These are phyloP conservation scores for Calonectria crousiana DNA, from an alignment of 2,329 filamentous ascomycete species.

Conservation along the genomic window DNA sequence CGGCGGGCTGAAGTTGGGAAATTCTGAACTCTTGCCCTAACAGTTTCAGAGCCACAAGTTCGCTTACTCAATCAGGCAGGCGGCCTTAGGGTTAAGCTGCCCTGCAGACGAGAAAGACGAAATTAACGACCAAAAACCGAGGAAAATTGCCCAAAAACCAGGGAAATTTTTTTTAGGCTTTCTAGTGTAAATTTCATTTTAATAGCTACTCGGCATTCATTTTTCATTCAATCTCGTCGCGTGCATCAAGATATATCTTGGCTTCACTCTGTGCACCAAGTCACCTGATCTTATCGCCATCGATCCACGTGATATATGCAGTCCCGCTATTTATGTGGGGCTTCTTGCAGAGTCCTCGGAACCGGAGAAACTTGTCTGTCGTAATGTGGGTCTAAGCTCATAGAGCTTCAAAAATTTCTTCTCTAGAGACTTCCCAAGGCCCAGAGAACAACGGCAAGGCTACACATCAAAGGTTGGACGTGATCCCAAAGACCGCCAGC, in stretches of 20 bases:
- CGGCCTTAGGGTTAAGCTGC: constrained; percentile 56
- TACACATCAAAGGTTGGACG: constrained; percentile 47
- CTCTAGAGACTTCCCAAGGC: constrained; percentile 41
- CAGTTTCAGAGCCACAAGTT: constrained; percentile 53
- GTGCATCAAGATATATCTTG: constrained; percentile 3
- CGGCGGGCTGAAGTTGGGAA: constrained; percentile 60
- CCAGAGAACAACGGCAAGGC: constrained; percentile 44
- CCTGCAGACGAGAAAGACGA: constrained; percentile 43
- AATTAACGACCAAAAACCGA: constrained; percentile 18
- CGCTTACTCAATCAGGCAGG: constrained; percentile 57
- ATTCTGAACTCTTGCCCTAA: constrained; percentile 62
- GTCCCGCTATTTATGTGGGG: constrained; percentile 8
- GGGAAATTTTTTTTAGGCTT: not conserved
- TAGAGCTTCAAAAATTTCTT: constrained; percentile 56
- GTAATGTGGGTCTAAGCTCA: constrained; percentile 42
- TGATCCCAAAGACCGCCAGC: constrained; percentile 44
- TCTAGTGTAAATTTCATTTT: rapidly evolving
- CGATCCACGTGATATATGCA: constrained; percentile 38
- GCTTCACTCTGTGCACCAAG: constrained; percentile 16
- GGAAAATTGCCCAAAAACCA: constrained; percentile 27
- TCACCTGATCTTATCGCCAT: constrained; percentile 39
- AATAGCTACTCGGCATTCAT: not conserved
- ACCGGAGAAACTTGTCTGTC: constrained; percentile 40
- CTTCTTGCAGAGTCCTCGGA: constrained; percentile 33
- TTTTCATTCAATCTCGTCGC: not conserved